phyloP scores from a whole-genome alignment of 2,329 filamentous ascomycete species.

The Volutella citrinella region DNA sequence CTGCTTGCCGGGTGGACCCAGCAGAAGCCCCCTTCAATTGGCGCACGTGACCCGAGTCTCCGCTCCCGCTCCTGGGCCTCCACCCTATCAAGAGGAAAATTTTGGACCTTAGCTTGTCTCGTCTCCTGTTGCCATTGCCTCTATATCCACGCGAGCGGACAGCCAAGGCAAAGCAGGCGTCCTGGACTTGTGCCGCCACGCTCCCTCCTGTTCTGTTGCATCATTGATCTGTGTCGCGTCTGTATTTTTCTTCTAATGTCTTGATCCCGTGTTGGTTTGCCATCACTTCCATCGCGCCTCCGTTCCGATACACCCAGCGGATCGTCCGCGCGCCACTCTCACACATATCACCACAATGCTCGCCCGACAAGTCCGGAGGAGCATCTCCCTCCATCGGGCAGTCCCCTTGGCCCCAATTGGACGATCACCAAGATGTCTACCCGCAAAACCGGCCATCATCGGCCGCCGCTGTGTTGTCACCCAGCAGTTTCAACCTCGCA shows the following conservation, averaged over 20 bases:
- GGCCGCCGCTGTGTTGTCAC: constrained; percentile 26
- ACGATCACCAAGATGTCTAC: constrained; percentile 12
- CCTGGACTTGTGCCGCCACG: constrained; percentile 12
- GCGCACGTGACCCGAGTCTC: constrained; percentile 18
- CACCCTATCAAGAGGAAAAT: constrained; percentile 23
- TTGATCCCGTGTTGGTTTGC: too few relatives aligned
- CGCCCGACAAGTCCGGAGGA: constrained; percentile 30
- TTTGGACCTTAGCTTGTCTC: constrained; percentile 20
- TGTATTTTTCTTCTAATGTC: constrained; percentile 18
- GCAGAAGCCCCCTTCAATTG: constrained; percentile 5
- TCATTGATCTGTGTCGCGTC: background rate
- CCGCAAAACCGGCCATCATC: constrained; percentile 13
- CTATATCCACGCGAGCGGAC: constrained; percentile 22
- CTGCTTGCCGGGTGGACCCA: background rate
- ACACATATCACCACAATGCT: constrained; percentile 34
- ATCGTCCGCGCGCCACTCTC: too few relatives aligned
- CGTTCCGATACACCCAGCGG: too few relatives aligned
- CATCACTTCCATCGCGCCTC: too few relatives aligned
- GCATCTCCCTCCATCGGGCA: constrained; percentile 23
- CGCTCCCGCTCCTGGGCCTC: constrained; percentile 4
- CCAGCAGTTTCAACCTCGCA: constrained; percentile 27
- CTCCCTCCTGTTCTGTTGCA: constrained; percentile 6
- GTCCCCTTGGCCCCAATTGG: constrained; percentile 15
- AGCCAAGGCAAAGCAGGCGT: constrained; percentile 16
- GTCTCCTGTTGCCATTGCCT: constrained; percentile 4